Evolutionary conservation across 495 filamentous ascomycete species (phyloP), one percentile per base, ranked within the genome.

Genomic region (Penicillium samsonianum): DNA sequence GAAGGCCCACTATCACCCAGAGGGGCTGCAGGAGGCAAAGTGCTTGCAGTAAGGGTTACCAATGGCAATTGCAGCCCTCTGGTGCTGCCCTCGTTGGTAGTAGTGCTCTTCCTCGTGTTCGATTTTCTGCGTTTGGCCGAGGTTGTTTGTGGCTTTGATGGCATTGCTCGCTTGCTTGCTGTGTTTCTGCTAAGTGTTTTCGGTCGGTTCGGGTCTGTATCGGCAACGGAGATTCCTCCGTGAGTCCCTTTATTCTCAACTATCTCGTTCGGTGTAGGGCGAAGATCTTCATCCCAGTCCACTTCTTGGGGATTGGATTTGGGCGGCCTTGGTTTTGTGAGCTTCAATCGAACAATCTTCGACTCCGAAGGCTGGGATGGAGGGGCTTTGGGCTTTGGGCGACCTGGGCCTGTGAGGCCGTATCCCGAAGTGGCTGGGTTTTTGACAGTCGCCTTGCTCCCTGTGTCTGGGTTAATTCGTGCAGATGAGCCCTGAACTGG

Each of bases 251-350:
- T 23, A 19, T 2, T n/a, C 42, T 44, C 46, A 10, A 10, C 3
- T 16, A 43, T 31, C 25, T 67, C 64, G 5, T 62, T 64, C 16
- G 69, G 63, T 42, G 65, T 73, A 14, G 64, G 64, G n/a, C 68
- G 61, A 17, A 74, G 51, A 28, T 68, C 71, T 56, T 76, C 69
- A 53, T 69, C 67, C 72, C 67, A 71, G 31, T 73, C 70, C 9
- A 76, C 67, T 17, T 57, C 54, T n/a, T 46, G 7, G 17, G 42
- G 5, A 3, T 47, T 35, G 3, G 31, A 16, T 28, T 9, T 47
- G 30, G 53, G 53, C 3, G 9, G 41, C 1, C 42, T 55, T 26
- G 53, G 59, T 14, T 49, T 52, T 6, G 53, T 60, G 3, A 57
- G 50, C 41, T 43, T 52, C 33, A 46, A 28, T 23, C 55, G 43